Evolutionary conservation across 2,329 filamentous ascomycete genomes (phyloP).

Genomic region (Pezicula rhizophila): DNA sequence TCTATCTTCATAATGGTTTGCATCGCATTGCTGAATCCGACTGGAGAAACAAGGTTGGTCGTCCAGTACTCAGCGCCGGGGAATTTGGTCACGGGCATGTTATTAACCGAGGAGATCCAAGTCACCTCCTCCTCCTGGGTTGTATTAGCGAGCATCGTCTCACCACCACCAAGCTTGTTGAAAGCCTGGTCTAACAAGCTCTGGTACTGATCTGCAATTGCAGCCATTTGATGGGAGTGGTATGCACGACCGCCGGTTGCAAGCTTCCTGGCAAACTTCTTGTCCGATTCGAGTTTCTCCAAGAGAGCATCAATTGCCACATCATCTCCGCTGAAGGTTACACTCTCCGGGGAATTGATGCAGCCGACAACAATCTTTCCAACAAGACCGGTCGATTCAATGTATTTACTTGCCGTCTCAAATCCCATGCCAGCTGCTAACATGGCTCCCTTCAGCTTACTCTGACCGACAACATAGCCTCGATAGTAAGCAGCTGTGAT

Average conservation of each 20-base stretch:
- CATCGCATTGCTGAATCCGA: constrained; percentile 7
- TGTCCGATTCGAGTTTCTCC: neutral
- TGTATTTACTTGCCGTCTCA: no score
- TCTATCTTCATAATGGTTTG: neutral
- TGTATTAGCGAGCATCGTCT: no score
- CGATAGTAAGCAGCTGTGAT: no score
- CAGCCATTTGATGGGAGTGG: neutral
- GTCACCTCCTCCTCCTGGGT: no score
- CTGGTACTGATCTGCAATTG: neutral
- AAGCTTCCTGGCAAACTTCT: neutral
- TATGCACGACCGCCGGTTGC: neutral
- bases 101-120: no score
- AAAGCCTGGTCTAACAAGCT: neutral
- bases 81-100: no score
- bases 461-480: no score
- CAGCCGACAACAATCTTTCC: constrained; percentile 14
- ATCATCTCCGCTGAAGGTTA: constrained; percentile 12
- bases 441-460: neutral
- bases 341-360: constrained; percentile 13
- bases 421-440: constrained; percentile 1
- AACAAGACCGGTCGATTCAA: neutral
- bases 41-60: constrained; percentile 9
- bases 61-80: no score
- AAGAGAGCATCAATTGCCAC: neutral
- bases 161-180: no score